Percentiles rank a stretch among this genome's conserved stretches.
Conservation (phyloP, 306 rosid species). For the Lupinus albus region DNA sequence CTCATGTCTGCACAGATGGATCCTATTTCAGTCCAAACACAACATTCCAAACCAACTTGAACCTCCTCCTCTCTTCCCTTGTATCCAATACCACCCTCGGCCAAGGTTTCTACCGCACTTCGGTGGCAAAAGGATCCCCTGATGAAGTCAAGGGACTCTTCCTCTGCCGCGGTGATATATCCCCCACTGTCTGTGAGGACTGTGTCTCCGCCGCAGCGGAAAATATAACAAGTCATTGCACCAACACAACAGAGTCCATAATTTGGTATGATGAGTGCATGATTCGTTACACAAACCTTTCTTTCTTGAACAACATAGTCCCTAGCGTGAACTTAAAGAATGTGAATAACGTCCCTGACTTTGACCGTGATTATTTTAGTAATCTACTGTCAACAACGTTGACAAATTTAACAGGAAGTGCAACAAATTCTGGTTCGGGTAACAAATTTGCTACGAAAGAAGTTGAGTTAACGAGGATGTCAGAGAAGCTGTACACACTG, state of each 20-base stretch:
- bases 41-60: constrained; percentile 44
- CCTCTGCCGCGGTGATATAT: constrained; percentile 63
- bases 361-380: constrained; percentile 23
- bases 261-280: constrained; percentile 56
- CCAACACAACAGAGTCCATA: constrained; percentile 47
- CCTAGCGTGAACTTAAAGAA: background rate
- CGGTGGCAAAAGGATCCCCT: constrained; percentile 7
- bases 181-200: constrained; percentile 36
- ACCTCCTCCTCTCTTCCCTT: constrained; percentile 49
- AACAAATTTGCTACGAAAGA: constrained; percentile 42
- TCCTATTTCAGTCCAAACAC: constrained; percentile 48
- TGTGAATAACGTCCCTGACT: background rate
- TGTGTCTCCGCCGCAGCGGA: constrained; percentile 52
- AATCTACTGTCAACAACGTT: constrained; percentile 25
- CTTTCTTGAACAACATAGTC: constrained; percentile 39
- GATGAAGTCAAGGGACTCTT: constrained; percentile 49
- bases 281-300: constrained; percentile 49
- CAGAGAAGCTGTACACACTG: constrained; percentile 42
- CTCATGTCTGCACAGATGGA: fast-evolving
- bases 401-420: background rate
- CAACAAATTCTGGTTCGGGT: constrained; percentile 29
- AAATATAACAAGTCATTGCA: constrained; percentile 33
- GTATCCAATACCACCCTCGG: constrained; percentile 50
- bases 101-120: constrained; percentile 43
- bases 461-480: constrained; percentile 11